A percentile compares a stretch with the other conserved stretches of the same genome.
These are phyloP conservation scores for Candida odintsovae DNA, from an alignment of 805 yeast genomes.

Conservation along the genomic window DNA sequence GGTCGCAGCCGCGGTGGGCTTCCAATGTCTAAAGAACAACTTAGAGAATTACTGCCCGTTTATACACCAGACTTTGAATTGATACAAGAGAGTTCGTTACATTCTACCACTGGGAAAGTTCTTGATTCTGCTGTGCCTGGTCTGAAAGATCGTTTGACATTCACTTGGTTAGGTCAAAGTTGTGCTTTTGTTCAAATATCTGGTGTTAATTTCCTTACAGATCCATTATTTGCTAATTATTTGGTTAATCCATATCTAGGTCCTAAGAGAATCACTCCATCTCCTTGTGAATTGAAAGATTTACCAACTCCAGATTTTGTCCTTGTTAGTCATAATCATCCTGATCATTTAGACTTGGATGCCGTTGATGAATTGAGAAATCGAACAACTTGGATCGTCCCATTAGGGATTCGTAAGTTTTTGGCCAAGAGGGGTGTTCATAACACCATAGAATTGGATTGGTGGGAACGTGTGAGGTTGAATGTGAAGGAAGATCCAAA, in stretches of 20 bases:
- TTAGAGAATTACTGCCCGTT: conserved; percentile 55
- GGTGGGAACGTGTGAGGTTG: conserved; percentile 77
- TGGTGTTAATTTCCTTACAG: conserved; percentile 73
- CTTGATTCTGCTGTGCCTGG: conserved; percentile 27
- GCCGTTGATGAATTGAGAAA: conserved; percentile 52
- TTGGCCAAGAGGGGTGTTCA: conserved; percentile 54
- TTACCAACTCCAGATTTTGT: conserved; percentile 68
- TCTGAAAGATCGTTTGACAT: conserved; percentile 43
- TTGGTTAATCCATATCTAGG: conserved; percentile 63
- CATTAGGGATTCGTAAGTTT: conserved; percentile 63
- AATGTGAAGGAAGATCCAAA: conserved; percentile 23
- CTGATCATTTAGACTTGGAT: conserved; percentile 81
- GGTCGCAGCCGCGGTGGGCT: conserved; percentile 52
- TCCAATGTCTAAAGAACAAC: conserved; percentile 37
- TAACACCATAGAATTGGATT: conserved; percentile 70
- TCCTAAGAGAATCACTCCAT: conserved; percentile 76
- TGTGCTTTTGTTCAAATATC: conserved; percentile 71
- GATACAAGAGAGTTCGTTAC: conserved; percentile 14
- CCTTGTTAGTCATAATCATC: conserved; percentile 89
- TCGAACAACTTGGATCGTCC: conserved; percentile 75
- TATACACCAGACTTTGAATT: conserved; percentile 40
- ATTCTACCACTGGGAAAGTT: conserved; percentile 2
- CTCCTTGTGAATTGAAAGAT: conserved; percentile 61
- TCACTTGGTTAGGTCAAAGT: conserved; percentile 94
- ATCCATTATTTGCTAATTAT: conserved; percentile 71